Conservation (phyloP, 1,284 basidiomycete genomes). For the Mycosarcoma mackinlayi region DNA sequence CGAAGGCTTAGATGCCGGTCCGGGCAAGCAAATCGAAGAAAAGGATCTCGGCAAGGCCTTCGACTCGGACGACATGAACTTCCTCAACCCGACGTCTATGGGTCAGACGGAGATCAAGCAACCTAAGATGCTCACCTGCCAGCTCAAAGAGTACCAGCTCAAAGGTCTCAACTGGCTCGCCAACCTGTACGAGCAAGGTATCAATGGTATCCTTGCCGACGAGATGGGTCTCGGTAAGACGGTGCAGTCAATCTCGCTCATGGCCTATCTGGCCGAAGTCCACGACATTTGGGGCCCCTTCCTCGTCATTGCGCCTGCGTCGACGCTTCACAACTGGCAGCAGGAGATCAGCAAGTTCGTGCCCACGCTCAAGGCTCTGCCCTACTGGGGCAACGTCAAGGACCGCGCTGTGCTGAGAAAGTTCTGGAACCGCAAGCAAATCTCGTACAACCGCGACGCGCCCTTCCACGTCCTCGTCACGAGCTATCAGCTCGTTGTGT, state of each 20-base stretch:
- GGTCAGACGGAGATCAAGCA: conserved; percentile 83
- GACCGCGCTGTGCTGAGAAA: conserved; percentile 93
- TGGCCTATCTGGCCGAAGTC: conserved; percentile 95
- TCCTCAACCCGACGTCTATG: conserved; percentile 97
- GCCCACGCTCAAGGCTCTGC: conserved; percentile 89
- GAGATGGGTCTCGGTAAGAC: conserved; percentile 88
- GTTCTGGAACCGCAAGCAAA: conserved; percentile 98
- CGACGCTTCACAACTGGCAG: conserved; percentile 99
- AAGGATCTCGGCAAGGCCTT: conserved; percentile 64
- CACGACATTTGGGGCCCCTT: conserved; percentile 99
- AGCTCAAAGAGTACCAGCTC: conserved; percentile 97
- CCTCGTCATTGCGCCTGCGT: conserved; percentile 97
- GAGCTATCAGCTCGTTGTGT: conserved; percentile 95
- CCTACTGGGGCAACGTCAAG: conserved; percentile 98
- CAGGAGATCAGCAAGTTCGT: conserved; percentile 97
- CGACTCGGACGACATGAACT: conserved; percentile 89
- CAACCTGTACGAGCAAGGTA: conserved; percentile 97
- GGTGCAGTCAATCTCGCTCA: conserved; percentile 95
- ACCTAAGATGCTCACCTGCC: conserved; percentile 95
- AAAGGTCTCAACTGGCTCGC: conserved; percentile 99
- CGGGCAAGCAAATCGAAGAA: conserved; percentile 49
- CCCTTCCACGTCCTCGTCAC: conserved; percentile 98
- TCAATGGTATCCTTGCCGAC: conserved; percentile 74
- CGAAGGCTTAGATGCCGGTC: conserved; percentile 31
- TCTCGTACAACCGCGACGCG: conserved; percentile 92